These are phyloP conservation scores for Dittrichia graveolens DNA, from an alignment of 129 eudicot genomes.

Conservation along the genomic window DNA sequence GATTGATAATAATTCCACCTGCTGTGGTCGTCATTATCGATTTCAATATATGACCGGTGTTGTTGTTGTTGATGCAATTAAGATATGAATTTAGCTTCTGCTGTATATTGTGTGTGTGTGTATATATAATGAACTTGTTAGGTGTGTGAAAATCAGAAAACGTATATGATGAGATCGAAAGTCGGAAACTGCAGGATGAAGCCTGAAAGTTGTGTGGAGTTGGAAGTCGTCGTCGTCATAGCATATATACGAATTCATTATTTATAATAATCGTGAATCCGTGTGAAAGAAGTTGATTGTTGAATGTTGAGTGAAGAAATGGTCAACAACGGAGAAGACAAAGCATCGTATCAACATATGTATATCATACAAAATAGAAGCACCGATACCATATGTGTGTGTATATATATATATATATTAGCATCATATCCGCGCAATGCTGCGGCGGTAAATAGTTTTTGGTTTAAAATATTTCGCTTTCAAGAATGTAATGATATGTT, in stretches of 20 bases:
- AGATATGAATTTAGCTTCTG: not conserved
- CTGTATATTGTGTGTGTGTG: not conserved
- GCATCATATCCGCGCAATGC: no score
- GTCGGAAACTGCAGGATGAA: slow-evolving; percentile 10
- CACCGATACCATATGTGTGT: not conserved
- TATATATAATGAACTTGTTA: not conserved
- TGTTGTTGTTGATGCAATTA: not conserved
- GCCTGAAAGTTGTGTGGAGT: not conserved
- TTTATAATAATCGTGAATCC: not conserved
- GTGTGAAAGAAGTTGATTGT: slow-evolving; percentile 29
- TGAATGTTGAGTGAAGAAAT: slow-evolving; percentile 30
- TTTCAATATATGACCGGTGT: not conserved
- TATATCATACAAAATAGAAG: not conserved
- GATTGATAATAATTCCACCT: slow-evolving; percentile 26
- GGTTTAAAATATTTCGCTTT: no score
- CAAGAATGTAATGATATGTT: no score
- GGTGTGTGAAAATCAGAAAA: not conserved
- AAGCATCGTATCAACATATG: slow-evolving; percentile 5
- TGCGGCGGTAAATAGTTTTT: no score
- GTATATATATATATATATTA: no score
- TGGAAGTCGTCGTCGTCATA: not conserved
- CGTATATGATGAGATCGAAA: not conserved
- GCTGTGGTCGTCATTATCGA: slow-evolving; percentile 35
- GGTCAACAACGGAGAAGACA: slow-evolving; percentile 28
- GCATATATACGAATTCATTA: no score